Evolutionary conservation across 2,329 filamentous ascomycete genomes (phyloP), one percentile per base, ranked within the genome.

Genomic region (Zymoseptoria brevis): DNA sequence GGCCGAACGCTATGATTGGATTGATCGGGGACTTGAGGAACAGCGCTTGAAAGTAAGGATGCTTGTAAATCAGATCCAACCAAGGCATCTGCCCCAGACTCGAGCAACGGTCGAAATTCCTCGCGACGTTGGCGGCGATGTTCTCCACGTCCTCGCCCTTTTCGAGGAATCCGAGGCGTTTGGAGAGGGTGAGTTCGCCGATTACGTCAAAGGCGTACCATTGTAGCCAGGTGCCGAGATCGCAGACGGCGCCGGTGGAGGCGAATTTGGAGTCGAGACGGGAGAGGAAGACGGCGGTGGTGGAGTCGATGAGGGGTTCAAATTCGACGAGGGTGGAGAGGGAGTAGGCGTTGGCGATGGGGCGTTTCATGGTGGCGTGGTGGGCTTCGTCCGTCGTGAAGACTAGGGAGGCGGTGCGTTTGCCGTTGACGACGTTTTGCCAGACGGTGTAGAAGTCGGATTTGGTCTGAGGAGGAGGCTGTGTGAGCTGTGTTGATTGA

Each of bases 251-350:
- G 16, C 73, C 71, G 1, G 74, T 74, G 6, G 64, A 66, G 3
- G 73, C 74, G 58, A 74, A 79, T 4, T 64, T 35, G 24, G 66
- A 62, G 53, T 75, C 61, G 29, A 70, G 54, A 50, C 63, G 57
- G 7, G 56, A 58, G 9, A 67, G 62, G 69, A 90, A 91, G 3
- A 89, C 74, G 62, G 83, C 82, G 0, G 87, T 86, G 0, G 86
- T 89, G 59, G 85, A 86, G 69, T 89, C 87, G 50, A 92, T 87
- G 45, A 89, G 85, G 0, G 88, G 87, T 69, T 93, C 89, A 66
- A 90, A 90, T 68, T 89, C 85, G 9, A 90, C 83, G 6, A 91
- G 76, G 0, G 86, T 82, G 8, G 82, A 87, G 85, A 91, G 48
- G 5, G 66, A 64, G 56, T 67, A 68, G 1, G 64, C 57, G 16